Percentiles rank a stretch among this genome's conserved stretches.
Evolutionary conservation across 2,329 filamentous ascomycete genomes (phyloP).

Genomic region (Hansfordia pulvinata): DNA sequence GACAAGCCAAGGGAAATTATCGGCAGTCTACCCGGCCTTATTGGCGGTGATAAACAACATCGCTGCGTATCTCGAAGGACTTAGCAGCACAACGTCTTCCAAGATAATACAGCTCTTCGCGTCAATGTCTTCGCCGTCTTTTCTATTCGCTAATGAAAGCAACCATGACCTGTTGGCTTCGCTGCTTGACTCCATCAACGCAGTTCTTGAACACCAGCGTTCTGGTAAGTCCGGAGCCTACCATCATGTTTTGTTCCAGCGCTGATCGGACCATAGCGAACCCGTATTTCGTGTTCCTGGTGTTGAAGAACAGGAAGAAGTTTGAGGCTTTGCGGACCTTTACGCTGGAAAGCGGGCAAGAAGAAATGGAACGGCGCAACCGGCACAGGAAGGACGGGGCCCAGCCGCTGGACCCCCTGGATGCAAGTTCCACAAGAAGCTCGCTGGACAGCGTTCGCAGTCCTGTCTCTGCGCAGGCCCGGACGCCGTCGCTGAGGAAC

Average conservation of each 20-base stretch:
- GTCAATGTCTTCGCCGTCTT: slow-evolving; percentile 87
- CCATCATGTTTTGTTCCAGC: slow-evolving; percentile 8
- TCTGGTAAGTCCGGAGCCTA: slow-evolving; percentile 43
- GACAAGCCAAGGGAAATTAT: slow-evolving; percentile 76
- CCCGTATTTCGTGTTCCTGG: slow-evolving; percentile 63
- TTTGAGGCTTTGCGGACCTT: slow-evolving; percentile 80
- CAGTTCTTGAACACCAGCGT: slow-evolving; percentile 82
- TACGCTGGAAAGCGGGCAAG: slow-evolving; percentile 81
- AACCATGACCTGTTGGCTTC: slow-evolving; percentile 75
- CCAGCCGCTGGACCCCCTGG: slow-evolving; percentile 33
- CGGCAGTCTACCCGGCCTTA: slow-evolving; percentile 83
- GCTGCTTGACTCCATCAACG: slow-evolving; percentile 77
- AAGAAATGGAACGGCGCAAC: slow-evolving; percentile 74
- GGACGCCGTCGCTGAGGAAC: slow-evolving; percentile 44
- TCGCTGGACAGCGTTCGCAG: slow-evolving; percentile 58
- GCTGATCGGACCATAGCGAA: slow-evolving; percentile 43
- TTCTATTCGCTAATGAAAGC: slow-evolving; percentile 80
- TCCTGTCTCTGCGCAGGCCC: slow-evolving; percentile 38
- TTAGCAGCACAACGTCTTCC: slow-evolving; percentile 61
- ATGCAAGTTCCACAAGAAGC: slow-evolving; percentile 36
- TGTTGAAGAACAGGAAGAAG: slow-evolving; percentile 66
- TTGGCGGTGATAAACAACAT: slow-evolving; percentile 91
- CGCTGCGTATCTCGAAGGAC: slow-evolving; percentile 65
- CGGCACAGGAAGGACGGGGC: slow-evolving; percentile 53
- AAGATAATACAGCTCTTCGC: slow-evolving; percentile 80